Base-by-base conservation (phyloP, 2,329 filamentous ascomycete species). In the Cladosporium sp. region DNA sequence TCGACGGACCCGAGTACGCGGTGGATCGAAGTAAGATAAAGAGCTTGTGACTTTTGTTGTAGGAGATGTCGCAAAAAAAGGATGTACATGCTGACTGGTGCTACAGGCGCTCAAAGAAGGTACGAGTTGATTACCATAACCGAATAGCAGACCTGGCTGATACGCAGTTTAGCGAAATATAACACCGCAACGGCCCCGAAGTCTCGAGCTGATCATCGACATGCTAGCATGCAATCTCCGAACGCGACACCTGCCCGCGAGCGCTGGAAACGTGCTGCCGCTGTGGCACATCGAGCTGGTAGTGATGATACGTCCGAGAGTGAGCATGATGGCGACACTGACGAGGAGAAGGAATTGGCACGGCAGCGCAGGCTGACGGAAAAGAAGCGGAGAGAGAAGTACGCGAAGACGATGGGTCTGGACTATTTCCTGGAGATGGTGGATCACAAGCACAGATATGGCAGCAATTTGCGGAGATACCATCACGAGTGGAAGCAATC, bases 401-500 rank as follows among this genome's bases (percentile, higher is more conserved):
- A 79, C 4, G 83, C 88, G 1, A 87, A 84, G 65, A 84, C 82
- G 66, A 92, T 95, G 86, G 88, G 88, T 15, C 67, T 94, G 30
- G 85, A 88, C 62, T 95, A 95, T 64, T 95, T 93, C 55, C 73
- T 83, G 1, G 82, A 95, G 61, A 91, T 95, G 85, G 65, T 67
- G 8, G 66, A 67, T 52, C 71, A 83, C 40, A 91, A 94, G 67
- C 90, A 96, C 64, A 81, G 90, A 3, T 94, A 95, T 62, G 91
- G 90, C 3, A 85, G 83, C 48, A 94, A 93, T 58, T 69, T 95
- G 43, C 77, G 86, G 27, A 78, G 80, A 27, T 96, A 95, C 59
- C 91, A 96, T 62, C 80, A 82, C 52, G 82, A 86, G 56, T 96
- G 91, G 91, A 89, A 89, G 66, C 80, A 78, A 53, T 74, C 81